These are phyloP conservation scores for Batrachochytrium dendrobatidis DNA, from an alignment of 371 early-diverging fungal species.

Conservation along the genomic window DNA sequence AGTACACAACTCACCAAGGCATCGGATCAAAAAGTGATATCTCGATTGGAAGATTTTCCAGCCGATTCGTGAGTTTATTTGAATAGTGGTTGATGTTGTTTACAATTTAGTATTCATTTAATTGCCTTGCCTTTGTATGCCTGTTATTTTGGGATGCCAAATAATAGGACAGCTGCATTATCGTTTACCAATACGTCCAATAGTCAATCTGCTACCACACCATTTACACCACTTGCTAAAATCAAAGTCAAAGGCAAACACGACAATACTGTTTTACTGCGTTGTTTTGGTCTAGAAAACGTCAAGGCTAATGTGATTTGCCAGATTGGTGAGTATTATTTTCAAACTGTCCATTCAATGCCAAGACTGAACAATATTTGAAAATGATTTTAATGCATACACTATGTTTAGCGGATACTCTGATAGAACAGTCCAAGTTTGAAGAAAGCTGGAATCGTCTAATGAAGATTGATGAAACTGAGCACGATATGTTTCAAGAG, in stretches of 20 bases:
- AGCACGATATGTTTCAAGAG: constrained; percentile 5
- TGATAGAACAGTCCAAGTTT: background rate
- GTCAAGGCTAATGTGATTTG: background rate
- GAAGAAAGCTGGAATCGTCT: constrained; percentile 2
- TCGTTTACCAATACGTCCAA: too few relatives aligned
- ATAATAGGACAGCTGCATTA: too few relatives aligned
- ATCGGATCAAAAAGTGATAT: background rate
- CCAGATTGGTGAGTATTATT: background rate
- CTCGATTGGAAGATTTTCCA: constrained; percentile 5
- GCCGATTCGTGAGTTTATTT: too few relatives aligned
- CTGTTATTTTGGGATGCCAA: too few relatives aligned
- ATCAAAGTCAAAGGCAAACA: constrained; percentile 5
- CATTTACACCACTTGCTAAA: constrained; percentile 4
- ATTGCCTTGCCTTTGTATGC: too few relatives aligned
- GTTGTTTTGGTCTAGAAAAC: constrained; percentile 2
- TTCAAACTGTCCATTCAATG: background rate
- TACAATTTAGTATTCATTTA: too few relatives aligned
- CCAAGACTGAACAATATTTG: background rate
- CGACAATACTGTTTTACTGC: background rate
- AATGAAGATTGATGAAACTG: background rate
- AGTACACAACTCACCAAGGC: background rate
- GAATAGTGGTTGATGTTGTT: too few relatives aligned
- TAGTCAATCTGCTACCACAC: too few relatives aligned
- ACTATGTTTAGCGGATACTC: background rate
- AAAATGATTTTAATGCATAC: background rate